Conservation (phyloP, 2,329 filamentous ascomycete genomes). For the Colletotrichum tropicale region DNA sequence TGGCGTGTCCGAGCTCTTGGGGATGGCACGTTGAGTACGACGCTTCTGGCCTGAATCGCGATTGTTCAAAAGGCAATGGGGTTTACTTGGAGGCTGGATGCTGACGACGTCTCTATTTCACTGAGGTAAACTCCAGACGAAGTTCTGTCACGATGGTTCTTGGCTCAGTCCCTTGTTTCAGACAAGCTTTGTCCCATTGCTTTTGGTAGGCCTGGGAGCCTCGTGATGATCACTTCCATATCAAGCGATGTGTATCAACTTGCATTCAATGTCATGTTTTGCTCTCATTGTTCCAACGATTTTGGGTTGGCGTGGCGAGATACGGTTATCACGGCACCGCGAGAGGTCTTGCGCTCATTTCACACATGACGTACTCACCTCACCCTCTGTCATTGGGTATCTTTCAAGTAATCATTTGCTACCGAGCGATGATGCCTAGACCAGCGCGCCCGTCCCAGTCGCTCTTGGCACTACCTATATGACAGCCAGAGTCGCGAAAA, state of each 20-base stretch:
- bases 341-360: background rate
- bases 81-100: background rate
- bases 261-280: too few relatives aligned
- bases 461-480: background rate
- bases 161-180: background rate
- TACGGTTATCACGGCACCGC: background rate
- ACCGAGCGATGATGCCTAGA: background rate
- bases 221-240: background rate
- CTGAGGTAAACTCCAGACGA: background rate
- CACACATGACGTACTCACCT: background rate
- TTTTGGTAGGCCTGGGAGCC: background rate
- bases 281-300: background rate
- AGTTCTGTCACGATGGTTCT: background rate
- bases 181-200: background rate
- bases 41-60: background rate
- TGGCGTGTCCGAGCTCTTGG: background rate
- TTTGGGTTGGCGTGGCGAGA: background rate
- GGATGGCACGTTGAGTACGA: background rate
- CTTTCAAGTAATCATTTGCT: background rate
- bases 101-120: background rate
- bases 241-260: background rate
- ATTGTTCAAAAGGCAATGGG: background rate
- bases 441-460: background rate
- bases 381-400: background rate
- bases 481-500: background rate